A percentile compares a stretch with the other conserved stretches of the same genome.
Conservation (phyloP, 441 rosid genomes). For the Adansonia rubrostipa region DNA sequence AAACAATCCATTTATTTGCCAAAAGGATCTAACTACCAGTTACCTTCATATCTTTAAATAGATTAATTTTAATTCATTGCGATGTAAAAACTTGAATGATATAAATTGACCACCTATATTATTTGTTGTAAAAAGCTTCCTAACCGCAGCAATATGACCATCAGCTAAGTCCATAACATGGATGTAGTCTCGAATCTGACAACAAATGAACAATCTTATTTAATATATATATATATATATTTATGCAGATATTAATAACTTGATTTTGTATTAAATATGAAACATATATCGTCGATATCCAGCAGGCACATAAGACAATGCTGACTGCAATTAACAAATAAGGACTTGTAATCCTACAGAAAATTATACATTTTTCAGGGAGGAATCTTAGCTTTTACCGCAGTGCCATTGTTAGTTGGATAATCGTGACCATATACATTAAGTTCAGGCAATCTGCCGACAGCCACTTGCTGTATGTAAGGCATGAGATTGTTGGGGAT, state of each 20-base stretch:
- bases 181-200: conserved; percentile 69
- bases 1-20: background rate
- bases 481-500: conserved; percentile 78
- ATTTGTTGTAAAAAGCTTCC: conserved; percentile 53
- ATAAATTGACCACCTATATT: conserved; percentile 45
- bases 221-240: background rate
- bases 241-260: too few species aligned
- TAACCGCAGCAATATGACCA: conserved; percentile 70
- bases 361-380: background rate
- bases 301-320: background rate
- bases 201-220: conserved; percentile 12
- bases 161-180: conserved; percentile 86
- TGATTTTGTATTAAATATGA: background rate
- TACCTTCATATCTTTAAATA: background rate
- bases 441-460: conserved; percentile 67
- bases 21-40: conserved; percentile 1
- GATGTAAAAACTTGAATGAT: background rate
- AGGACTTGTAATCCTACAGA: background rate
- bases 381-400: conserved; percentile 42
- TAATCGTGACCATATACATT: conserved; percentile 70
- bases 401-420: conserved; percentile 67
- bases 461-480: conserved; percentile 76
- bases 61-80: background rate
- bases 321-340: background rate
- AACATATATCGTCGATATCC: too few species aligned